Evolutionary conservation across 2,329 filamentous ascomycete species (phyloP).

Genomic region (Chaetomium globosum): DNA sequence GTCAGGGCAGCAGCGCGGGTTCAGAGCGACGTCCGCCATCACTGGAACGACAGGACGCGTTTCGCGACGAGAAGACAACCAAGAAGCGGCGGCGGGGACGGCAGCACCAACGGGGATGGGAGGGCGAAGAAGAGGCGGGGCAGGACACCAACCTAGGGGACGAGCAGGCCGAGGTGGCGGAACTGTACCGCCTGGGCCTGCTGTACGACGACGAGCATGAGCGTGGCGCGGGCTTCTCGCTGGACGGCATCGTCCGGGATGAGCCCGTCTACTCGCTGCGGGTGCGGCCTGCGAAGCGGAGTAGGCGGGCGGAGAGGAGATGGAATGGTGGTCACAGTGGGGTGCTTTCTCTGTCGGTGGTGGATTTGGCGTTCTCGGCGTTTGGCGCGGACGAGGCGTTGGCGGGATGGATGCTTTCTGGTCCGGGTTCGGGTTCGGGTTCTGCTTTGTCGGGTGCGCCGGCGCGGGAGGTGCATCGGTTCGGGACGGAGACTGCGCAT

Average conservation of each 20-base stretch:
- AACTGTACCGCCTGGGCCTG: constrained; percentile 51
- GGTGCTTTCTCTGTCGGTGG: constrained; percentile 36
- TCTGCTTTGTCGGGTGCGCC: background rate
- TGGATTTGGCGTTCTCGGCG: constrained; percentile 50
- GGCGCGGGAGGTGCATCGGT: background rate
- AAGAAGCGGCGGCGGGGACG: constrained; percentile 34
- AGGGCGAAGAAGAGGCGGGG: background rate
- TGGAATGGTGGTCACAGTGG: background rate
- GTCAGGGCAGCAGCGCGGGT: background rate
- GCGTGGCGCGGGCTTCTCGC: constrained; percentile 43
- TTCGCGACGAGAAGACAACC: constrained; percentile 47
- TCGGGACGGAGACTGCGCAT: background rate
- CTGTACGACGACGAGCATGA: constrained; percentile 50
- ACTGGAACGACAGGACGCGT: constrained; percentile 53
- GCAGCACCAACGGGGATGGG: background rate
- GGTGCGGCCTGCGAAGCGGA: constrained; percentile 41
- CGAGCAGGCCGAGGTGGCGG: constrained; percentile 37
- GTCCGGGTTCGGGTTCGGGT: background rate
- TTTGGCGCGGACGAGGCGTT: constrained; percentile 47
- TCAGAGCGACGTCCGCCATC: constrained; percentile 43
- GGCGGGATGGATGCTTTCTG: constrained; percentile 43
- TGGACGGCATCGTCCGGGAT: constrained; percentile 46
- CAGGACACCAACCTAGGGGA: background rate
- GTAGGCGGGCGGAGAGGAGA: background rate
- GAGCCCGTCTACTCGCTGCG: constrained; percentile 46